Base-by-base conservation (phyloP, 2,329 filamentous ascomycete genomes). In the Colletotrichum gloeosporioides region DNA sequence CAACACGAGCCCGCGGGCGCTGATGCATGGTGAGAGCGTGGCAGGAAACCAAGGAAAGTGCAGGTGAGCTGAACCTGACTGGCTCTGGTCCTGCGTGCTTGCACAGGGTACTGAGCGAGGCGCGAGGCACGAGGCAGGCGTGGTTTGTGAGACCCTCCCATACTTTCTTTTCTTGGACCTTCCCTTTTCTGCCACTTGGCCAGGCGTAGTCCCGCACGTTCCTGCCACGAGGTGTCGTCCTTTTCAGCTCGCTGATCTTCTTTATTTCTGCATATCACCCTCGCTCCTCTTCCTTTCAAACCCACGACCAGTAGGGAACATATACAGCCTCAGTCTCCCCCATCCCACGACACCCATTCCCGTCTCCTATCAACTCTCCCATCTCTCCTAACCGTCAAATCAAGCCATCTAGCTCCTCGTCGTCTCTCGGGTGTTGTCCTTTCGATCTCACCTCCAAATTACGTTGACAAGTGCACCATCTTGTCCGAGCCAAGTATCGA, bases 171-270 rank as follows among this genome's bases (percentile, higher is more conserved):
- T 49, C 44, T 22, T 49, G 44, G 44, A 59, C 22, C 15, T 69
- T 39, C 13, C 62, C 22, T n/a, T 25, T 55, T 67, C 16, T 44
- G 32, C 36, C 57, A 59, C 25, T 36, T 12, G 31, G 36, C 12
- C 22, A 62, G 27, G 63, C 73, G 73, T 49, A 13, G 32, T 34
- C 39, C 39, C 29, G n/a, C 70, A 76, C 73, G 70, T 65, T 76
- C 27, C 59, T 76, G 74, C 74, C 74, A 76, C 70, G 74, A 69
- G 74, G 59, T 31, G 8, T 62, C 10, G 44, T 55, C 65, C 34
- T 31, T 55, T 49, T 27, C 49, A 29, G 27, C 64, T 53, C 64
- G 64, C 27, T 25, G 59, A 65, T 76, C 64, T 69, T 57, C 27
- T 65, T 29, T 65, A 32, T 29, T 69, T 27, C 49, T 74, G 39